phyloP scores from a whole-genome alignment of 768 basidiomycete species.

The Rhodotorula sphaerocarpa region DNA sequence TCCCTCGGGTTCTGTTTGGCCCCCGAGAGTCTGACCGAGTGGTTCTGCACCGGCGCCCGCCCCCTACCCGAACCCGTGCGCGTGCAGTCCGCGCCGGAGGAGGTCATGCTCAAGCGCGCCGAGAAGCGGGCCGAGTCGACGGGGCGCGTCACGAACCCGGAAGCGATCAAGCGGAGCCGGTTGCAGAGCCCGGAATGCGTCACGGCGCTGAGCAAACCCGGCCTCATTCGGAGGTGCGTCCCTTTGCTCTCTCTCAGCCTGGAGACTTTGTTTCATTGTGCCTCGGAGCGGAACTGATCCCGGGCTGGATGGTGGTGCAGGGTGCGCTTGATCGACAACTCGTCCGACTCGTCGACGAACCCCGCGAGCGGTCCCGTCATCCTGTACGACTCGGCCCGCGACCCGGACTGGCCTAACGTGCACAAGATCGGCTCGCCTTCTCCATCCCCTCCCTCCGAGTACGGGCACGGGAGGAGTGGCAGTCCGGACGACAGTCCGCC shows the following conservation, averaged over 20 bases:
- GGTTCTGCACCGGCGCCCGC: background rate
- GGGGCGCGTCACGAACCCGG: slow-evolving; percentile 33
- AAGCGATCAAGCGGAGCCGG: slow-evolving; percentile 28
- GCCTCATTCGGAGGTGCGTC: slow-evolving; percentile 24
- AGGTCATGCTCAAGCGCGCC: slow-evolving; percentile 37
- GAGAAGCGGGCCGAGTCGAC: slow-evolving; percentile 36
- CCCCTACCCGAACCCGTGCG: background rate
- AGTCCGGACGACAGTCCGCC: background rate
- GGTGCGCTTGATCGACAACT: slow-evolving; percentile 40
- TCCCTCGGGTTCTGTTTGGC: too few species aligned
- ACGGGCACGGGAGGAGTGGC: background rate
- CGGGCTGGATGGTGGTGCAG: slow-evolving; percentile 6
- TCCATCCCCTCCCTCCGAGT: background rate
- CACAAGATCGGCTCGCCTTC: background rate
- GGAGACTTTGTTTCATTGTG: too few species aligned
- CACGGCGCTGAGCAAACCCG: slow-evolving; percentile 15
- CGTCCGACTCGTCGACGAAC: slow-evolving; percentile 24
- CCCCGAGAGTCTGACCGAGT: too few species aligned
- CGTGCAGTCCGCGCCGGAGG: slow-evolving; percentile 34
- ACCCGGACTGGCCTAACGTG: slow-evolving; percentile 33
- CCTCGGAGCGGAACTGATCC: too few species aligned
- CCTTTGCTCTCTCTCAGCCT: too few species aligned
- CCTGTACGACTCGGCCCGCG: slow-evolving; percentile 40
- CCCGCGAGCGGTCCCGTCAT: slow-evolving; percentile 8
- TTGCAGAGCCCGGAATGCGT: slow-evolving; percentile 29